Evolutionary conservation across 495 filamentous ascomycete genomes (phyloP), one percentile per base, ranked within the genome.

Genomic region (Penicillium paxilli): DNA sequence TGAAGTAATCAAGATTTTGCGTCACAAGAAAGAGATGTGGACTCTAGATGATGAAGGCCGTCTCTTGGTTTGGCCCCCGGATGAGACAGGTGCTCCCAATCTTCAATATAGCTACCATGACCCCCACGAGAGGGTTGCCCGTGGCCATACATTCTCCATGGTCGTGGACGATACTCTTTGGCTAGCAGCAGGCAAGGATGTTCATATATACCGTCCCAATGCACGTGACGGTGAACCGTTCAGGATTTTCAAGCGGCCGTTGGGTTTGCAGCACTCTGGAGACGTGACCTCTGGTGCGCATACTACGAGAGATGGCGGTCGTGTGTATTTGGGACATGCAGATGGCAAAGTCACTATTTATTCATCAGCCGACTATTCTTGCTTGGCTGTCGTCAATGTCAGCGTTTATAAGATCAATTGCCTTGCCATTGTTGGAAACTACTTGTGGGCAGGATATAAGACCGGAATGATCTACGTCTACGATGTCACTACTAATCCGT

Each of bases 331-430:
- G 57, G 95, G 95, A 4, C 94, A 98, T 65, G 83, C 77, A 9
- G 94, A 98, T 67, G 94, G 94, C 17, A 98, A 98, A 68, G 84
- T 98, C 20, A 93, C 89, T 52, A 84, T 97, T 37, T 98, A 96
- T 63, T 93, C 92, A 0, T 79, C 82, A 10, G 76, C 76, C 8
- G 84, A 90, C 61, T 91, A 88, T 53, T 66, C 81, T 6, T 97
- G 91, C 62, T 57, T 95, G 12, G 82, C 82, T 16, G 79, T 95
- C 23, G 75, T 96, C 46, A 95, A 81, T 60, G 83, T 96, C 54
- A 98, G 91, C 69, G 80, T 91, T 4, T 98, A 96, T 78, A 98
- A 96, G 71, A 93, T 98, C 70, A 96, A 90, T 63, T 87, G 89
- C 23, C 79, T 98, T 23, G 83, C 83, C 16, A 89, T 91, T 7